Base-by-base conservation (phyloP, 768 basidiomycete species). In the Serendipita sp. region DNA sequence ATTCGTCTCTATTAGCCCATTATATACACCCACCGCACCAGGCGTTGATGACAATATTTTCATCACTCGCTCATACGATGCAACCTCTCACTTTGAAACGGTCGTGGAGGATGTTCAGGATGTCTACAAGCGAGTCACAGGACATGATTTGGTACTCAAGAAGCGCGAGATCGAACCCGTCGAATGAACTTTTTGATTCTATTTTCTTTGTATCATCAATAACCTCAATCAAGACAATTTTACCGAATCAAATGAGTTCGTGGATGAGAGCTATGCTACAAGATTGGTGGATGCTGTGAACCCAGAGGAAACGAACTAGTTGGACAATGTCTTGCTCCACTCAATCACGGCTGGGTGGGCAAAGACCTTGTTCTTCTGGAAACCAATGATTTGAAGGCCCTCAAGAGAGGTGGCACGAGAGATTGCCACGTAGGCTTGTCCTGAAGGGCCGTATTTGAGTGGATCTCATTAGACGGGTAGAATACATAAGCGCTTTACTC, bases 71-170 rank as follows among this genome's bases (percentile, higher is more conserved):
- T 96, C 93, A 16, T 99, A 98, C 75, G 96, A 99, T 71, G 95
- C 96, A 5, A 97, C 96, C 11, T 93, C 90, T 30, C 96, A 99
- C 76, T 98, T 99, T 72, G 96, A 99, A 79, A 96, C 91, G 28
- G 94, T 98, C 51, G 91, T 95, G 26, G 92, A 97, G 60, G 95
- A 99, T 64, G 96, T 99, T 41, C 86, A 88, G 65, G 89, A 97
- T 73, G 90, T 98, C 43, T 99, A 92, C 91, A 84, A 86, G 77
- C 80, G 94, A 62, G 83, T 95, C 61, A 78, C 80, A 2, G 91
- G 88, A 58, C 77, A 76, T 56, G 83, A 86, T 58, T 79, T 95
- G 61, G 88, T 85, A 62, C 80, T 95, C 68, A 92, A 89, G 84
- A 90, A 93, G 76, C 81, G 88, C 48, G 90, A 91, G 64, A 78